phyloP scores from a whole-genome alignment of 805 yeast species.

The Wickerhamiella siamensis region DNA sequence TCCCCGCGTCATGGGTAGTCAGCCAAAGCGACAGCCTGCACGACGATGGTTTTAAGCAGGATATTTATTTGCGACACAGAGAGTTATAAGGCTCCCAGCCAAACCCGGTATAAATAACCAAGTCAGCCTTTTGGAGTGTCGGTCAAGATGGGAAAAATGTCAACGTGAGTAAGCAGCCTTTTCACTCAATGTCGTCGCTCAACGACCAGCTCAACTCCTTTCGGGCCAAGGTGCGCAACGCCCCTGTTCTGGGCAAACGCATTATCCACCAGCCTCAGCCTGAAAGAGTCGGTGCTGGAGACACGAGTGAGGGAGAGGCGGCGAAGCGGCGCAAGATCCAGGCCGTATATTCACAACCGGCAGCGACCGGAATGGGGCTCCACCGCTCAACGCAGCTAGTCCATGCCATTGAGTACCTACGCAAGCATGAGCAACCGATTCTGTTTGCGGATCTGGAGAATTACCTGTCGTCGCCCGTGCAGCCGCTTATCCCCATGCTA shows the following conservation, averaged over 20 bases:
- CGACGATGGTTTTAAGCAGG: slow-evolving; percentile 98
- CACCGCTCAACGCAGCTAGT: slow-evolving; percentile 78
- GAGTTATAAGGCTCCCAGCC: neutral
- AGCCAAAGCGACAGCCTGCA: slow-evolving; percentile 69
- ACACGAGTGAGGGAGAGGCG: slow-evolving; percentile 12
- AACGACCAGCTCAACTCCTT: slow-evolving; percentile 51
- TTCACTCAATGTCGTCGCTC: slow-evolving; percentile 25
- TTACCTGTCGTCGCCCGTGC: slow-evolving; percentile 47
- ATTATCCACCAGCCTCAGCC: slow-evolving; percentile 13
- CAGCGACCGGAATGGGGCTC: slow-evolving; percentile 29
- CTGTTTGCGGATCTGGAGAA: slow-evolving; percentile 48
- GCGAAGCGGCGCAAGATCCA: slow-evolving; percentile 16
- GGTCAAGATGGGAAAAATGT: neutral
- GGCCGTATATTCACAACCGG: slow-evolving; percentile 24
- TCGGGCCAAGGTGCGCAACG: slow-evolving; percentile 43
- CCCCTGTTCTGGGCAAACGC: slow-evolving; percentile 34
- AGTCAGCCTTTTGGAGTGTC: neutral
- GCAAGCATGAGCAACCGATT: slow-evolving; percentile 53
- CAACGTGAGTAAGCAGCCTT: neutral
- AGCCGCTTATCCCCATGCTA: slow-evolving; percentile 55
- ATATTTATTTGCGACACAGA: slow-evolving; percentile 14
- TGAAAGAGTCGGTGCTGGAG: slow-evolving; percentile 9
- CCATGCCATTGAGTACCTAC: slow-evolving; percentile 83
- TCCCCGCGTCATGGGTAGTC: slow-evolving; percentile 87
- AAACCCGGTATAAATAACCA: neutral